Conservation (phyloP, 371 early-diverging fungal genomes). For the Choanephora cucurbitarum region DNA sequence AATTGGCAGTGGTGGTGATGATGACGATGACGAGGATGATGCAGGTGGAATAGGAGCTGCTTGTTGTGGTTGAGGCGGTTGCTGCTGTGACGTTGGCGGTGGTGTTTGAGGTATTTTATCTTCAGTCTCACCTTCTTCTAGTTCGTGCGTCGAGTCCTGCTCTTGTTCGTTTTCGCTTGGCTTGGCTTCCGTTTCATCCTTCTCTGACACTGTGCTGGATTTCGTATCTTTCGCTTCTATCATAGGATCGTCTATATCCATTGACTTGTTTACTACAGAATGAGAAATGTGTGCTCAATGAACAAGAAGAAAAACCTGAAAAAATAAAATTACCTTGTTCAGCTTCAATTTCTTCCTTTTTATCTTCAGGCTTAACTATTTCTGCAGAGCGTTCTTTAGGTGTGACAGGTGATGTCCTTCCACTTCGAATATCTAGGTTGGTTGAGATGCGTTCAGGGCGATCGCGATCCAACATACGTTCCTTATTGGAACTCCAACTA, state of each 20-base stretch:
- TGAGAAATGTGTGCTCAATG: too few relatives aligned
- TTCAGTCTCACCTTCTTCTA: neutral
- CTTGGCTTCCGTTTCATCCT: neutral
- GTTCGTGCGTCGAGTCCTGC: slow-evolving; percentile 7
- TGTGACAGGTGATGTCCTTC: slow-evolving; percentile 9
- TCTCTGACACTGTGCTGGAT: neutral
- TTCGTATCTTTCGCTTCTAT: too few relatives aligned
- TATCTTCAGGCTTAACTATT: neutral
- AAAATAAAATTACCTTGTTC: neutral
- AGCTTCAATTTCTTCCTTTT: neutral
- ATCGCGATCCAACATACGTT: slow-evolving; percentile 34
- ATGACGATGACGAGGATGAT: slow-evolving; percentile 34
- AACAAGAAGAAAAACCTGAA: neutral
- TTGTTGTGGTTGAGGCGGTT: neutral
- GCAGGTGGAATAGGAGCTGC: neutral
- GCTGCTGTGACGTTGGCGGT: neutral
- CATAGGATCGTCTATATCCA: slow-evolving; percentile 2
- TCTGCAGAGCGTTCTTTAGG: neutral
- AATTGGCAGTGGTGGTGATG: slow-evolving; percentile 4
- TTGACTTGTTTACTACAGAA: neutral
- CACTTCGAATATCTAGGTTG: slow-evolving; percentile 12
- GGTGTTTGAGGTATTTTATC: neutral
- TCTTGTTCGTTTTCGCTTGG: slow-evolving; percentile 1
- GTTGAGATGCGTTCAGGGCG: slow-evolving; percentile 29
- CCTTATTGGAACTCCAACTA: slow-evolving; percentile 17